Base-by-base conservation (phyloP, 495 filamentous ascomycete species). In the Penicillium chermesinum region DNA sequence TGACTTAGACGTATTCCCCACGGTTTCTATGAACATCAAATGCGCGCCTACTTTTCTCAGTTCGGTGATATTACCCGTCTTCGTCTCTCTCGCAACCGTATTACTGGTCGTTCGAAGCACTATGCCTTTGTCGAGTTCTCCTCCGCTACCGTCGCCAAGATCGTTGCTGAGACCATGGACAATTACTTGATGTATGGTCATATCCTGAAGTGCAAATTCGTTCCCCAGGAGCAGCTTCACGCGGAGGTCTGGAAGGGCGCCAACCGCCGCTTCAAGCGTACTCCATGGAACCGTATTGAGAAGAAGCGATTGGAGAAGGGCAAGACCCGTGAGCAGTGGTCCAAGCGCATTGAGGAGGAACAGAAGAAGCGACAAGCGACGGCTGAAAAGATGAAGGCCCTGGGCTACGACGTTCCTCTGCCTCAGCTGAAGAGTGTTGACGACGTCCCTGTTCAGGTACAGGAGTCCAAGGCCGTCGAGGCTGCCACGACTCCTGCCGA, bases 21-120 rank as follows among this genome's bases (percentile, higher is more conserved):
- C 64, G 93, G 94, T 67, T 97, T 98, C 78, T 96, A 89, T 75
- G 94, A 97, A 70, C 80, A 88, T 61, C 85, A 97, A 69, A 96
- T 98, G 86, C 82, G 82, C 41, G 75, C 79, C 38, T 98, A 97
- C 75, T 96, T 97, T 62, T 77, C 82, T n/a, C 93, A 97, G 67
- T 98, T 98, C 61, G 94, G 93, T 62, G 73, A 80, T 2, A 88
- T 98, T 55, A 80, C 73, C 41, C 80, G 79, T 41, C 79, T 98
- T 22, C 83, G 91, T 52, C 80, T 98, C 30, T 93, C 89, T 3
- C 87, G 94, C 49, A 96, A 95, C 76, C 83, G 81, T 56, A 83
- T 84, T 62, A 96, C 89, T 17, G 93, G 94, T 42, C 76, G 78
- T 32, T 87, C 84, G 55, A 91, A 88, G 70, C 93, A 97, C 74